Base-by-base conservation (phyloP, 73 alveolate species). In the Paraurostyla sp. region DNA sequence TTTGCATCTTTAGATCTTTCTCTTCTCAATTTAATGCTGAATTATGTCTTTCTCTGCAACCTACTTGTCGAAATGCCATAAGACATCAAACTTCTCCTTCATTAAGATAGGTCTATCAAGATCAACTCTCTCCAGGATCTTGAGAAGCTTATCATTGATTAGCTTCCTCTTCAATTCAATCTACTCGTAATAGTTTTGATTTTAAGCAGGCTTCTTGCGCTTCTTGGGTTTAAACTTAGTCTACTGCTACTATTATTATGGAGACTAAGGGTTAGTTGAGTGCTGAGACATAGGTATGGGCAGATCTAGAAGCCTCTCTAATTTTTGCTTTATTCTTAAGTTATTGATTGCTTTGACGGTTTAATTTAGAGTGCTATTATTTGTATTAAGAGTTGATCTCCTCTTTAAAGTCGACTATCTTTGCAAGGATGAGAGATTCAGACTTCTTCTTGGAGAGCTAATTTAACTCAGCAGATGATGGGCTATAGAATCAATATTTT, bases 101-200 rank as follows among this genome's bases (percentile, higher is more conserved):
- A 88, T 32, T n/a, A 88, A 69, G 49, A 88, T 88, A 2, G 94
- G 94, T 48, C 94, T 54, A 48, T 88, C 94, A 29, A 88, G 81
- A 13, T 88, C 91, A 18, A 88, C 85, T 60, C 94, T 27, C 15
- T 85, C 83, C 0, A 85, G 48, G 0, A 85, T 40, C 76, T 71
- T 85, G 23, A 85, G 56, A 20, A 76, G 60, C 68, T 50, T 85
- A 29, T 65, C 88, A 27, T 83, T 83, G 2, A 43, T 51, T 0
- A 48, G 20, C 33, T 85, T 85, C 23, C 87, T 3, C 42, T 73
- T 73, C 48, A 1, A 23, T 3, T 73, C 87, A 4, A 73, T 45
- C 71, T 18, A 22, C 3, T 73, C 68, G 46, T 73, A 73, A 50
- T 73, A 73, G 42, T 73, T 73, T 62, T 29, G 3, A 7, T 62